Evolutionary conservation across 75 land plant species (phyloP), one percentile per base, ranked within the genome.

Genomic region (Adiantum capillusveneris): DNA sequence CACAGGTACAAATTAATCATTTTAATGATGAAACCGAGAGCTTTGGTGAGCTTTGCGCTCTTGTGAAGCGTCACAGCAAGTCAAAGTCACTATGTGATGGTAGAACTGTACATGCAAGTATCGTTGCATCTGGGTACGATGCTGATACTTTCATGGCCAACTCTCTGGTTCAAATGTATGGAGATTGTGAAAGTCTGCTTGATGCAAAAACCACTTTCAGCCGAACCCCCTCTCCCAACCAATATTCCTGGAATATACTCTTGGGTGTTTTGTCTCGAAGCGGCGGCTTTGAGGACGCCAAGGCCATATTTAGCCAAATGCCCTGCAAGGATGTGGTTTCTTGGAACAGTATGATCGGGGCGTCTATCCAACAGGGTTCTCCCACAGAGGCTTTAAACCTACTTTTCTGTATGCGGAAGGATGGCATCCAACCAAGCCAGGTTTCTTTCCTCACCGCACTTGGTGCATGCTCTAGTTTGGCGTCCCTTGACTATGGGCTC

Each of bases 221-320:
- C 17, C 18, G 57, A 26, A 55, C 22, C 25, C 22, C 3, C 3
- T 18, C 6, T 5, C 50, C 50, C 14, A 46, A 46, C 17, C 22
- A 6, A 14, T 46, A 46, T 9, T 59, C 86, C 0, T 79, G 81
- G 81, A 83, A 75, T 31, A 70, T 69, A n/a, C 44, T 75, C 18
- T 1, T 70, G 14, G 58, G 62, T 22, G 62, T 58, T 69, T 65
- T 70, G 50, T 68, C 43, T 5, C 60, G 62, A 56, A 65, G 69
- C 20, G 79, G 69, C 21, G 57, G 63, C 14, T 51, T 76, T 26
- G 20, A 45, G 14, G 26, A 20, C 28, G 69, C 74, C 2, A 34
- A 56, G 21, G 39, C 31, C 0, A 11, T 75, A 44, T 75, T 75
- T 31, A 19, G 60, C 31, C 48, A 36, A 37, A 70, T 70, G 77